A percentile compares a stretch with the other conserved stretches of the same genome.
Evolutionary conservation across 352 stramenopile genomes (phyloP).

Genomic region (Phytophthora fragariae): DNA sequence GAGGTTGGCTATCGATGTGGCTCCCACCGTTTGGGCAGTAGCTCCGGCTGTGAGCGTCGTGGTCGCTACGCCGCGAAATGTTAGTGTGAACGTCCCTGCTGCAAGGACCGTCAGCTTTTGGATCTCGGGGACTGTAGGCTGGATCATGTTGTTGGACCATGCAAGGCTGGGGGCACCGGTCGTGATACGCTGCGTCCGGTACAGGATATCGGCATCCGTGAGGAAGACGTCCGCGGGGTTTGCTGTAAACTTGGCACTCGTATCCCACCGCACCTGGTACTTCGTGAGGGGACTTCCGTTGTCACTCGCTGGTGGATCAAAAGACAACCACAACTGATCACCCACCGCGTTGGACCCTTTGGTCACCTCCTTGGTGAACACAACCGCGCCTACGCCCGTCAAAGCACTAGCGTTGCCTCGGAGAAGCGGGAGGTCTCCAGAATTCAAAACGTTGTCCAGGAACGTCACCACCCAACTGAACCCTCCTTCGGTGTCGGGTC

Average conservation of each 20-base stretch:
- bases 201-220: slow-evolving; percentile 60
- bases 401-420: slow-evolving; percentile 42
- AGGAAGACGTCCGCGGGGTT: slow-evolving; percentile 56
- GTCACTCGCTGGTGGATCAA: slow-evolving; percentile 63
- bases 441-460: slow-evolving; percentile 72
- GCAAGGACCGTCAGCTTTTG: slow-evolving; percentile 56
- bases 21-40: slow-evolving; percentile 30
- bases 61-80: slow-evolving; percentile 56
- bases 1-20: slow-evolving; percentile 43
- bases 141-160: slow-evolving; percentile 55
- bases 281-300: slow-evolving; percentile 69
- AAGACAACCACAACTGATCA: slow-evolving; percentile 81
- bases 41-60: slow-evolving; percentile 22
- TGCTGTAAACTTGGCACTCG: slow-evolving; percentile 54
- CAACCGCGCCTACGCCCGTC: slow-evolving; percentile 52
- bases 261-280: slow-evolving; percentile 74
- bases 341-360: slow-evolving; percentile 81
- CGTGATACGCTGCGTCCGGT: slow-evolving; percentile 59
- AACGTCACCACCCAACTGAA: slow-evolving; percentile 81
- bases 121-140: slow-evolving; percentile 37
- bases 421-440: slow-evolving; percentile 64
- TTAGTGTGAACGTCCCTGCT: slow-evolving; percentile 52
- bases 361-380: slow-evolving; percentile 51
- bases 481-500: slow-evolving; percentile 66
- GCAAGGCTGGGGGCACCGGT: slow-evolving; percentile 56